Percentiles rank a stretch among this genome's conserved stretches.
Evolutionary conservation across 106 monocot genomes (phyloP).

Genomic region (Ottelia alismoides): DNA sequence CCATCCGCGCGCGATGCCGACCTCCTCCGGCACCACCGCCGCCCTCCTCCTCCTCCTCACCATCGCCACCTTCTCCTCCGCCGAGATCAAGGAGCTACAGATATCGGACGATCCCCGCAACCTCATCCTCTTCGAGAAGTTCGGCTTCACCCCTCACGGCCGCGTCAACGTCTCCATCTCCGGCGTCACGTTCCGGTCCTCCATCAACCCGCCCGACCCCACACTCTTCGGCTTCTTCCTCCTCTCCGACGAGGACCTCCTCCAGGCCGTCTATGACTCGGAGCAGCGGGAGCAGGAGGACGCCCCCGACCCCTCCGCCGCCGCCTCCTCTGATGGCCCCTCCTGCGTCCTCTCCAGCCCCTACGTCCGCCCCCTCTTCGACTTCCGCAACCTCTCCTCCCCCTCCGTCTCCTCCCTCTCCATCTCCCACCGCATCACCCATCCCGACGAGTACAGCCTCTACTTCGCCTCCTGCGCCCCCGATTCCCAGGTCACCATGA

Average conservation of each 20-base stretch:
- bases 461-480: slow-evolving; percentile 17
- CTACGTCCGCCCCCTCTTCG: slow-evolving; percentile 46
- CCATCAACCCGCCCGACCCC: slow-evolving; percentile 23
- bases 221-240: slow-evolving; percentile 63
- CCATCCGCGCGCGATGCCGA: no score
- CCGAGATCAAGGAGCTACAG: slow-evolving; percentile 50
- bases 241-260: slow-evolving; percentile 52
- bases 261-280: slow-evolving; percentile 42
- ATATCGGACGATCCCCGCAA: slow-evolving; percentile 40
- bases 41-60: slow-evolving; percentile 15
- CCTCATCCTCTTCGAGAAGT: slow-evolving; percentile 72
- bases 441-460: slow-evolving; percentile 16
- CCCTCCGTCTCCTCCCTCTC: not conserved
- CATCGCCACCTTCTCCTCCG: slow-evolving; percentile 14
- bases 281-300: slow-evolving; percentile 8
- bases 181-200: slow-evolving; percentile 20
- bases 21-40: not conserved
- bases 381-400: slow-evolving; percentile 37
- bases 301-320: slow-evolving; percentile 8
- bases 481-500: slow-evolving; percentile 42
- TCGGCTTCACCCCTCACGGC: slow-evolving; percentile 50
- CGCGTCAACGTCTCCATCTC: slow-evolving; percentile 32
- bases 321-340: not conserved
- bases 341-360: slow-evolving; percentile 41
- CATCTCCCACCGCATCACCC: slow-evolving; percentile 7